Base-by-base conservation (phyloP, 805 yeast genomes). In the Starmerella ratchasimensis region DNA sequence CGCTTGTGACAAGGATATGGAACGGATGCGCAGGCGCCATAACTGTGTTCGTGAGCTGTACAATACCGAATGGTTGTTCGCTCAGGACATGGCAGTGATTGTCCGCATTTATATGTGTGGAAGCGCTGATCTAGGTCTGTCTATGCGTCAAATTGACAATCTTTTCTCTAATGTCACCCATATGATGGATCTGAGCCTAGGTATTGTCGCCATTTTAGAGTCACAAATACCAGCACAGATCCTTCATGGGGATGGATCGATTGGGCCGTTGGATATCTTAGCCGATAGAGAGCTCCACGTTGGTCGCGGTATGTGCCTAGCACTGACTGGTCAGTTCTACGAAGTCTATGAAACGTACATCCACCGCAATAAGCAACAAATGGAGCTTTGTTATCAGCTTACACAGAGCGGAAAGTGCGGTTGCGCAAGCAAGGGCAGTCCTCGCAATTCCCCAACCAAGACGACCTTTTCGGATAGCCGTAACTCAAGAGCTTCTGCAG, bases 11-110 rank as follows among this genome's bases (percentile, higher is more conserved):
- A n/a, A n/a, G n/a, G n/a, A n/a, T n/a, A n/a, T n/a, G n/a, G n/a
- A n/a, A n/a, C 33, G 25, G 7, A 35, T 44, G 36, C 26, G 44
- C 7, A 27, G 24, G 11, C 49, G 55, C 24, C 49, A 52, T 39
- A 55, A 56, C 21, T 43, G 56, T 13, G 50, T 60, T 23, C 49
- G 58, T 8, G 67, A 63, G 41, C 50, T 63, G 6, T 54, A 61
- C 33, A 48, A 48, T 15, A 58, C 66, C 10, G 68, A 63, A 39
- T 41, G 50, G 13, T 46, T 47, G n/a, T 63, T 58, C 39, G 51
- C 59, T 8, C 50, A 50, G 13, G 67, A 63, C 38, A 44, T 63
- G 49, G 53, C 45, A 2, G 60, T 61, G 3, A 49, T 58, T 5
- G 54, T 54, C n/a, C 51, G 56, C 14, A 45, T 59, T 3, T 56